Evolutionary conservation across 177 flowering plant species (phyloP).

Genomic region (Vitis hybrid): DNA sequence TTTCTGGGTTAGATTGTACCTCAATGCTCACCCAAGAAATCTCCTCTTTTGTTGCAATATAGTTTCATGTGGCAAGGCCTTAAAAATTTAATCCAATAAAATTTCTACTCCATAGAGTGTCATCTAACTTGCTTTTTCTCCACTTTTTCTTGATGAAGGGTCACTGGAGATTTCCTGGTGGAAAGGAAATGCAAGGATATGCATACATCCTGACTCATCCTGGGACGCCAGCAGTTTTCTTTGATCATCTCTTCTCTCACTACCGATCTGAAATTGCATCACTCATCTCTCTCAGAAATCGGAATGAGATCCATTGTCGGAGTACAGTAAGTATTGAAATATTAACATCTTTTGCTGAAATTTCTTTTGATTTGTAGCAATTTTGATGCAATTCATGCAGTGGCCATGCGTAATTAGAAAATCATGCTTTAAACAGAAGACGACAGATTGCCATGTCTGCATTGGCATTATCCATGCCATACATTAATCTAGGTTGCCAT

Average conservation of each 20-base stretch:
- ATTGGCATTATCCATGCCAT: too few species aligned
- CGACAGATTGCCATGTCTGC: too few species aligned
- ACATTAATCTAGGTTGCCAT: too few species aligned
- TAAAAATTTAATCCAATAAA: too few species aligned
- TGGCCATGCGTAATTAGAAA: not conserved
- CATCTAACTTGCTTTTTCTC: not conserved
- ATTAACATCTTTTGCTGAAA: not conserved
- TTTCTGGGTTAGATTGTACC: too few species aligned
- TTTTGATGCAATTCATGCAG: not conserved
- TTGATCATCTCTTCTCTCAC: conserved; percentile 81
- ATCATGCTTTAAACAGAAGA: not conserved
- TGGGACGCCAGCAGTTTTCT: conserved; percentile 94
- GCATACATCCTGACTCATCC: conserved; percentile 98
- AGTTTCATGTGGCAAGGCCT: too few species aligned
- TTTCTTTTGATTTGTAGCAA: not conserved
- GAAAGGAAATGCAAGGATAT: conserved; percentile 98
- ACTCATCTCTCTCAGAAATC: conserved; percentile 67
- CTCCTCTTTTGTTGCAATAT: too few species aligned
- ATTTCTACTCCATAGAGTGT: too few species aligned
- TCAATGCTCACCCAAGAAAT: too few species aligned
- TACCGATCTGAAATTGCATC: conserved; percentile 56
- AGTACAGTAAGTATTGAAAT: conserved; percentile 63
- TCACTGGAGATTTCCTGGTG: conserved; percentile 99
- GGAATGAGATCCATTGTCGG: conserved; percentile 75
- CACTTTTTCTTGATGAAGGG: conserved; percentile 41